A percentile compares a stretch with the other conserved stretches of the same genome.
These are phyloP conservation scores for Claviceps sp. DNA, from an alignment of 2,329 filamentous ascomycete genomes.

Conservation along the genomic window DNA sequence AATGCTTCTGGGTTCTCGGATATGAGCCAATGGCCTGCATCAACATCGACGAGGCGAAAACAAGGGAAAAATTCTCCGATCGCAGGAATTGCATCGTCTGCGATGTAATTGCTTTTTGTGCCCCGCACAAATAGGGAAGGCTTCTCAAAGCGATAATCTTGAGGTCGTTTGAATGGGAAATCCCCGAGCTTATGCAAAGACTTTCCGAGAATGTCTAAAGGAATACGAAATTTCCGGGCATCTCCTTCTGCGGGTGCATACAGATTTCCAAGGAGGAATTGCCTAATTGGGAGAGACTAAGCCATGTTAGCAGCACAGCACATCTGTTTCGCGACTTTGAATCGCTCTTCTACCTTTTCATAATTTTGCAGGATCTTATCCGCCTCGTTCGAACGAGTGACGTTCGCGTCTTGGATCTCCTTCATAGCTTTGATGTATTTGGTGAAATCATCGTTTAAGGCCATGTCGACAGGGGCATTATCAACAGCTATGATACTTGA, in stretches of 20 bases:
- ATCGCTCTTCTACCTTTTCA: constrained; percentile 40
- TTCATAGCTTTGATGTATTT: constrained; percentile 78
- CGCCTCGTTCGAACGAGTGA: constrained; percentile 62
- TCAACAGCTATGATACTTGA: constrained; percentile 70
- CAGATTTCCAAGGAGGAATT: constrained; percentile 85
- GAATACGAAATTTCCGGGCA: constrained; percentile 63
- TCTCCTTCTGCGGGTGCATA: constrained; percentile 38
- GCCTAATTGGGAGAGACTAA: constrained; percentile 58
- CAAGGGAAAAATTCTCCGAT: constrained; percentile 72
- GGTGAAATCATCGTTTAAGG: constrained; percentile 59
- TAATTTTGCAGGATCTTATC: constrained; percentile 65
- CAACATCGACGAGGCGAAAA: constrained; percentile 60
- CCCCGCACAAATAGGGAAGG: constrained; percentile 72
- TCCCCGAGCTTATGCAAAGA: constrained; percentile 67
- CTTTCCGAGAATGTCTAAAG: constrained; percentile 54
- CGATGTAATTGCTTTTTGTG: constrained; percentile 63
- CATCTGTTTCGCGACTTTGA: background rate
- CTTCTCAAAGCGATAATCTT: constrained; percentile 55
- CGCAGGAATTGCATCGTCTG: constrained; percentile 66
- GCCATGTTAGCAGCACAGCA: background rate
- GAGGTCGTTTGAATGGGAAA: constrained; percentile 72
- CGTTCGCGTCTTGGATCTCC: constrained; percentile 54
- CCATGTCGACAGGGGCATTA: constrained; percentile 78
- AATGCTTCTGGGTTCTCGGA: constrained; percentile 78
- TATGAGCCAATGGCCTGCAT: constrained; percentile 78